Evolutionary conservation across 2,329 filamentous ascomycete genomes (phyloP).

Genomic region (Fusarium illudens): DNA sequence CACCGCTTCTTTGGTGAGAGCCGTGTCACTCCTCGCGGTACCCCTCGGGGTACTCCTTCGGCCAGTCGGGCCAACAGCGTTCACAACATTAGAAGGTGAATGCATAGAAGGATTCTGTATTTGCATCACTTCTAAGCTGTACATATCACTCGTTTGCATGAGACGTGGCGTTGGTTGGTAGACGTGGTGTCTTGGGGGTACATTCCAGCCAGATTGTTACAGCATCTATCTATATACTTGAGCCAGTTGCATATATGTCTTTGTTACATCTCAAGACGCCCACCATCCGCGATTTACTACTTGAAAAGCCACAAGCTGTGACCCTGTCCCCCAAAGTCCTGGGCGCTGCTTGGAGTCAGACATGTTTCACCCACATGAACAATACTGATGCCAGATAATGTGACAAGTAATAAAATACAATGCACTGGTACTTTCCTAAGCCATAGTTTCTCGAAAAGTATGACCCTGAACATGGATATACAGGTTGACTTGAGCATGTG

Average conservation of each 20-base stretch:
- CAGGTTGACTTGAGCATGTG: neutral
- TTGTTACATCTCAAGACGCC: neutral
- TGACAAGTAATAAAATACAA: too few species aligned
- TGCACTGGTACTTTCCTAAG: too few species aligned
- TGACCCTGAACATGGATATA: too few species aligned
- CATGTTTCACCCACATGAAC: too few species aligned
- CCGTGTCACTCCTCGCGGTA: constrained; percentile 50
- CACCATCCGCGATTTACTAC: neutral
- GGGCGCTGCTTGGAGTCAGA: neutral
- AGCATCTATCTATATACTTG: neutral
- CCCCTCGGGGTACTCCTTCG: constrained; percentile 49
- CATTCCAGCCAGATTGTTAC: neutral
- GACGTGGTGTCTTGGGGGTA: neutral
- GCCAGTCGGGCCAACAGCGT: constrained; percentile 43
- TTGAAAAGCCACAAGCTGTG: neutral
- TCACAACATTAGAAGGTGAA: neutral
- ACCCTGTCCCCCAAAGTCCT: neutral
- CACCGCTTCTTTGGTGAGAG: constrained; percentile 54
- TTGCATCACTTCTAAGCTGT: neutral
- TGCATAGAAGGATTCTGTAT: neutral
- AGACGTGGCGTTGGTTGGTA: neutral
- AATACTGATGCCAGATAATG: too few species aligned
- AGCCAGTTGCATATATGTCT: too few species aligned
- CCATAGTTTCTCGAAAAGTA: too few species aligned
- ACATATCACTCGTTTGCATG: neutral